Conservation (phyloP, 805 yeast genomes). For the Metschnikowia colocasiae region DNA sequence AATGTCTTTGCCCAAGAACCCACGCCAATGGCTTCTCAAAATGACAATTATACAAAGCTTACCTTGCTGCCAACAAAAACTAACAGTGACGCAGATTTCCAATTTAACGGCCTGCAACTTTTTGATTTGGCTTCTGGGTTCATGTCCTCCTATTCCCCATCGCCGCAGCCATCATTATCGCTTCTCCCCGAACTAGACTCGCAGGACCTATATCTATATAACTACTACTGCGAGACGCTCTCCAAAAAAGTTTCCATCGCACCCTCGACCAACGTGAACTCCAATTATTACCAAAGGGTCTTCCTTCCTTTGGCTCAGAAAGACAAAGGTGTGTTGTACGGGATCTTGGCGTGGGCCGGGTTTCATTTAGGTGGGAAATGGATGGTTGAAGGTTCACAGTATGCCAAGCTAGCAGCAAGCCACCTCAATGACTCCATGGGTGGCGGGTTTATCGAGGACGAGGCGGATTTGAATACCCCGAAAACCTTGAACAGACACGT, state of each 20-base stretch:
- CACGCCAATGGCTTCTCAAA: background rate
- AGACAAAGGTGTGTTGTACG: slow-evolving; percentile 49
- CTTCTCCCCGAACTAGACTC: slow-evolving; percentile 16
- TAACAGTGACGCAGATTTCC: background rate
- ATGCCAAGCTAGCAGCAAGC: slow-evolving; percentile 45
- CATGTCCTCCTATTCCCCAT: slow-evolving; percentile 24
- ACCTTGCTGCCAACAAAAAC: background rate
- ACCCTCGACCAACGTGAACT: slow-evolving; percentile 40
- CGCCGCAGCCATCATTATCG: slow-evolving; percentile 24
- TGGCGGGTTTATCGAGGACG: background rate
- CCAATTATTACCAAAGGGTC: slow-evolving; percentile 49
- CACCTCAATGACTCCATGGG: slow-evolving; percentile 26
- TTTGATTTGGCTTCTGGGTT: slow-evolving; percentile 15
- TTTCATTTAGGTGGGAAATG: slow-evolving; percentile 46
- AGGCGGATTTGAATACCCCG: background rate
- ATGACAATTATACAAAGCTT: background rate
- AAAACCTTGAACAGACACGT: background rate
- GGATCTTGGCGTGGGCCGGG: slow-evolving; percentile 54
- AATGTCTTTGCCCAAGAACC: background rate
- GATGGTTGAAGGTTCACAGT: slow-evolving; percentile 47
- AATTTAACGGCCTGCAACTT: background rate
- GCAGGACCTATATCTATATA: slow-evolving; percentile 34
- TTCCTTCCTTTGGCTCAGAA: slow-evolving; percentile 54
- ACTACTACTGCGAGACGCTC: slow-evolving; percentile 46
- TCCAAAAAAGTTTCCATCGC: slow-evolving; percentile 45